phyloP scores from a whole-genome alignment of 73 alveolate species.

The Uronychia binucleata region DNA sequence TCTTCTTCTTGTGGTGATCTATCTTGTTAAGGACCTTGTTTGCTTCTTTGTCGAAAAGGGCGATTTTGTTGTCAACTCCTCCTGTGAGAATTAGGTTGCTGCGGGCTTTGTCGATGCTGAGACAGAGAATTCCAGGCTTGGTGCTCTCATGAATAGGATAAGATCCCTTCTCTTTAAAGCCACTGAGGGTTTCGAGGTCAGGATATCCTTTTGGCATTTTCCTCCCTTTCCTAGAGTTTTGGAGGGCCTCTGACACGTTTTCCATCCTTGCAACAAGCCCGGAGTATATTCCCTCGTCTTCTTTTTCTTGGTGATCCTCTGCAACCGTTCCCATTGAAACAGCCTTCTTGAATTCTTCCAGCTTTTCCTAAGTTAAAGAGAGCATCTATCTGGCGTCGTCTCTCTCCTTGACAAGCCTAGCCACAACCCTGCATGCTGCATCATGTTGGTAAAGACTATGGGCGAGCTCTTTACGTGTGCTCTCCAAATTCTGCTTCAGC shows the following conservation, averaged over 20 bases:
- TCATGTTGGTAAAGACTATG: conserved; percentile 89
- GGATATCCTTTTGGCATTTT: conserved; percentile 28
- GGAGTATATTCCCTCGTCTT: conserved; percentile 33
- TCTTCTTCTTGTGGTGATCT: conserved; percentile 16
- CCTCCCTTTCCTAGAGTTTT: neutral
- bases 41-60: conserved; percentile 16
- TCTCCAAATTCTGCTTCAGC: conserved; percentile 66
- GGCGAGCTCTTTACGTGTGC: conserved; percentile 72
- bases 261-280: conserved; percentile 30
- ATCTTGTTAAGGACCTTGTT: conserved; percentile 13
- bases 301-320: conserved; percentile 16
- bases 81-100: conserved; percentile 32
- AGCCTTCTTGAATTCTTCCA: conserved; percentile 8
- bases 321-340: neutral
- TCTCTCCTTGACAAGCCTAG: conserved; percentile 78
- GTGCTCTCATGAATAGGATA: conserved; percentile 54
- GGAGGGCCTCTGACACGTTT: conserved; percentile 5
- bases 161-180: conserved; percentile 9
- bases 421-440: conserved; percentile 88
- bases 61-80: conserved; percentile 33
- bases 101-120: conserved; percentile 42
- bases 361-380: conserved; percentile 13
- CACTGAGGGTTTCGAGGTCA: neutral
- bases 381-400: conserved; percentile 72
- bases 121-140: conserved; percentile 59